Conservation (phyloP, 768 basidiomycete species). For the Lanmaoa rubissima region DNA sequence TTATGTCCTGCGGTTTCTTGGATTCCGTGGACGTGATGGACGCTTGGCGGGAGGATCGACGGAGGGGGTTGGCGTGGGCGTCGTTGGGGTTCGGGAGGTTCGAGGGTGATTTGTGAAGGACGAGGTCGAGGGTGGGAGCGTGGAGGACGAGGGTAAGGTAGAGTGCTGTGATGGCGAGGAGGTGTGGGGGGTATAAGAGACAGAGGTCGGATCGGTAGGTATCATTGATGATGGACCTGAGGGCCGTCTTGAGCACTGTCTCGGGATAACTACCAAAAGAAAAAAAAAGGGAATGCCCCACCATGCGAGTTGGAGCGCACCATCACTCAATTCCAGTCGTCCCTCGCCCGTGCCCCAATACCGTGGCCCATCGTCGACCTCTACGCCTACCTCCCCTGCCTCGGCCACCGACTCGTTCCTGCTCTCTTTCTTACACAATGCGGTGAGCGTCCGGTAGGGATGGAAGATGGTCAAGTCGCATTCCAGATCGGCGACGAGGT, state of each 20-base stretch:
- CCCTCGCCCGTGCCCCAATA: constrained; percentile 85
- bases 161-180: constrained; percentile 89
- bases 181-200: constrained; percentile 92
- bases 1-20: constrained; percentile 57
- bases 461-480: constrained; percentile 94
- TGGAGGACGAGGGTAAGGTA: constrained; percentile 85
- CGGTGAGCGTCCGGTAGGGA: constrained; percentile 86
- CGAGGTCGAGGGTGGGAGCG: constrained; percentile 47
- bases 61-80: constrained; percentile 39
- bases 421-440: constrained; percentile 64
- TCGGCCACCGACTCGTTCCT: constrained; percentile 49
- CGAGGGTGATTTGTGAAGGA: constrained; percentile 39
- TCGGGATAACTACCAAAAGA: background rate
- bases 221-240: constrained; percentile 95
- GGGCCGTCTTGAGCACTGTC: background rate
- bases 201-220: constrained; percentile 92
- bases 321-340: constrained; percentile 70
- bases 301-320: constrained; percentile 91
- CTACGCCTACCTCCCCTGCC: constrained; percentile 51
- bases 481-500: constrained; percentile 93
- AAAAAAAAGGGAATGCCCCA: constrained; percentile 32
- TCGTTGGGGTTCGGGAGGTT: constrained; percentile 13
- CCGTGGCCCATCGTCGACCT: constrained; percentile 54
- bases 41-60: constrained; percentile 55
- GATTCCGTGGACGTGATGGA: constrained; percentile 27